A percentile compares a stretch with the other conserved stretches of the same genome.
Evolutionary conservation across 495 filamentous ascomycete genomes (phyloP).

Genomic region (Umbilicaria muhlenbergii): DNA sequence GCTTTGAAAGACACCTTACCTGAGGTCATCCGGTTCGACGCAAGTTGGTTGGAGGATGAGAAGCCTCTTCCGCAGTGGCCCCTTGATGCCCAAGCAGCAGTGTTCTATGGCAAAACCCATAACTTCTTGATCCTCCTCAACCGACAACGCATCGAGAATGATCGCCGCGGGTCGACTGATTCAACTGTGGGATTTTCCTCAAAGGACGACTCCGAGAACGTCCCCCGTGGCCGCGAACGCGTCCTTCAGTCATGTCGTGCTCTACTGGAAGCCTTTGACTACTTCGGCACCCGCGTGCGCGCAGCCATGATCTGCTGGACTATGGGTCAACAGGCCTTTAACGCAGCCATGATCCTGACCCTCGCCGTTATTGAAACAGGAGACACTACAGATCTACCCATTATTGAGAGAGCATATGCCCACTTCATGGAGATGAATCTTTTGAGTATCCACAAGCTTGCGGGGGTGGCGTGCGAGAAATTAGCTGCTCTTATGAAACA

Average conservation of each 20-base stretch:
- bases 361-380: slow-evolving; percentile 27
- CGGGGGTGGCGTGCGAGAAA: slow-evolving; percentile 22
- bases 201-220: slow-evolving; percentile 5
- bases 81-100: slow-evolving; percentile 23
- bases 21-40: slow-evolving; percentile 25
- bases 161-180: slow-evolving; percentile 5
- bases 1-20: slow-evolving; percentile 26
- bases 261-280: slow-evolving; percentile 27
- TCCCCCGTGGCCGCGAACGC: slow-evolving; percentile 22
- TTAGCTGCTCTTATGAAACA: slow-evolving; percentile 16
- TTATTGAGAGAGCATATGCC: slow-evolving; percentile 24
- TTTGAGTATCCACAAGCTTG: slow-evolving; percentile 26
- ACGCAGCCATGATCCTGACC: slow-evolving; percentile 29
- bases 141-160: slow-evolving; percentile 22
- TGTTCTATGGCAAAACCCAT: slow-evolving; percentile 28
- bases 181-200: background rate
- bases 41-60: slow-evolving; percentile 23
- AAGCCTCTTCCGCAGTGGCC: slow-evolving; percentile 27
- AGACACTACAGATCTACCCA: slow-evolving; percentile 15
- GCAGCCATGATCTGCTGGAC: slow-evolving; percentile 30
- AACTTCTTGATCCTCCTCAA: slow-evolving; percentile 30
- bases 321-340: slow-evolving; percentile 32
- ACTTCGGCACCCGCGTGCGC: slow-evolving; percentile 24
- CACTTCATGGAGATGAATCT: slow-evolving; percentile 26
- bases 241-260: slow-evolving; percentile 25